Conservation (phyloP, 2,329 filamentous ascomycete species). For the Epichloe brachyelytri region DNA sequence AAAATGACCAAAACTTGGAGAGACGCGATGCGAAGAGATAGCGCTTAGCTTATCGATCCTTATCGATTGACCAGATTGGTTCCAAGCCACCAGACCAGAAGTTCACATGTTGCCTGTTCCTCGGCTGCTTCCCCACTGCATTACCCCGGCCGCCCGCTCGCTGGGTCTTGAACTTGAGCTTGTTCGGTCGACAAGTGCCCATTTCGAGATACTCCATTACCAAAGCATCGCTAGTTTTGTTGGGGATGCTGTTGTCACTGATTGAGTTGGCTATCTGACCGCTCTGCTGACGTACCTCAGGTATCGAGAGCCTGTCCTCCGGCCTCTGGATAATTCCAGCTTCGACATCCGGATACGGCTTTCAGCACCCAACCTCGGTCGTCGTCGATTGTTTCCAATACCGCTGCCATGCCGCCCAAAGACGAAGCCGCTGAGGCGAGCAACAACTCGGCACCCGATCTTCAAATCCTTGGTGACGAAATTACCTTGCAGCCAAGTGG, state of each 20-base stretch:
- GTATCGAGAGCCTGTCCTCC: not conserved
- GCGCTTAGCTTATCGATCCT: not conserved
- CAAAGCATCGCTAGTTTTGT: not conserved
- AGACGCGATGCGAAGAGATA: no score
- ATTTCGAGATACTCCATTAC: not conserved
- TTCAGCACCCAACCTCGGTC: not conserved
- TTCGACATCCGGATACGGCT: not conserved
- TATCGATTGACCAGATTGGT: not conserved
- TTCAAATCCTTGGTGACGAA: slow-evolving; percentile 62
- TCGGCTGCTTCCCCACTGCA: slow-evolving; percentile 1
- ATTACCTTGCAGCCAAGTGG: slow-evolving; percentile 65
- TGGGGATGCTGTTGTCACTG: not conserved
- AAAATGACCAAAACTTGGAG: no score
- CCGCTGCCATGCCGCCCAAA: slow-evolving; percentile 17
- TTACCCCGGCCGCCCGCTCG: not conserved
- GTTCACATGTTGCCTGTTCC: slow-evolving; percentile 4
- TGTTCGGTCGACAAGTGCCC: not conserved
- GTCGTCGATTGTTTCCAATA: not conserved
- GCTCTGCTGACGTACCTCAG: not conserved
- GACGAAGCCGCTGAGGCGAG: slow-evolving; percentile 17
- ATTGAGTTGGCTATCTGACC: not conserved
- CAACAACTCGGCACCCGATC: slow-evolving; percentile 49
- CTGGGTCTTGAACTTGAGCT: not conserved
- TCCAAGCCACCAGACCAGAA: not conserved
- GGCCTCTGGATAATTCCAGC: not conserved